phyloP scores from a whole-genome alignment of 208 protist genomes.

The Wallacemonas sp. region DNA sequence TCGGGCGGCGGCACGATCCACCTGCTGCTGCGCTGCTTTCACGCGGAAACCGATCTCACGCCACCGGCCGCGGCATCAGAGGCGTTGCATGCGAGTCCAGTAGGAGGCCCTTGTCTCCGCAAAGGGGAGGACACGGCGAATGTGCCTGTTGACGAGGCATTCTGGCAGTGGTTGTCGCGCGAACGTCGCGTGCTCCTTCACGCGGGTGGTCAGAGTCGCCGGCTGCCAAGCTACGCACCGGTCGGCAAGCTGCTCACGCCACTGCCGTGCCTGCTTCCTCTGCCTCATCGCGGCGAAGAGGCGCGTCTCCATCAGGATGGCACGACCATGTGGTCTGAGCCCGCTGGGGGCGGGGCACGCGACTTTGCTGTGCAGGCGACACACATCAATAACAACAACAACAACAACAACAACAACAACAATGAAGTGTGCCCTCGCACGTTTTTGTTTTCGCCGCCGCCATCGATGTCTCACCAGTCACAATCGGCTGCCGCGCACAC shows the following conservation, averaged over 20 bases:
- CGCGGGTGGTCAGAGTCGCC: constrained; percentile 53
- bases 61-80: neutral
- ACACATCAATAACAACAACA: too few species aligned
- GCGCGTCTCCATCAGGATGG: too few species aligned
- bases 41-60: neutral
- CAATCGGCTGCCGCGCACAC: neutral
- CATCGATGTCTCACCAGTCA: neutral
- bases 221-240: constrained; percentile 47
- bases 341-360: too few species aligned
- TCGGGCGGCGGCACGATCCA: constrained; percentile 50
- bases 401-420: too few species aligned
- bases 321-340: too few species aligned
- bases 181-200: constrained; percentile 48
- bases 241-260: constrained; percentile 52
- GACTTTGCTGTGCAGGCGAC: too few species aligned
- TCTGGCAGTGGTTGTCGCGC: constrained; percentile 24
- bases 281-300: too few species aligned
- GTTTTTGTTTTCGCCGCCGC: neutral
- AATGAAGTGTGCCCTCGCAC: neutral
- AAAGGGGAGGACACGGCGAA: too few species aligned
- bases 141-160: neutral
- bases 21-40: constrained; percentile 39
- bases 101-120: too few species aligned
- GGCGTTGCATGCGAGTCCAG: too few species aligned
- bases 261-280: constrained; percentile 23